Conservation (phyloP, 805 yeast genomes). For the Candida anglica region DNA sequence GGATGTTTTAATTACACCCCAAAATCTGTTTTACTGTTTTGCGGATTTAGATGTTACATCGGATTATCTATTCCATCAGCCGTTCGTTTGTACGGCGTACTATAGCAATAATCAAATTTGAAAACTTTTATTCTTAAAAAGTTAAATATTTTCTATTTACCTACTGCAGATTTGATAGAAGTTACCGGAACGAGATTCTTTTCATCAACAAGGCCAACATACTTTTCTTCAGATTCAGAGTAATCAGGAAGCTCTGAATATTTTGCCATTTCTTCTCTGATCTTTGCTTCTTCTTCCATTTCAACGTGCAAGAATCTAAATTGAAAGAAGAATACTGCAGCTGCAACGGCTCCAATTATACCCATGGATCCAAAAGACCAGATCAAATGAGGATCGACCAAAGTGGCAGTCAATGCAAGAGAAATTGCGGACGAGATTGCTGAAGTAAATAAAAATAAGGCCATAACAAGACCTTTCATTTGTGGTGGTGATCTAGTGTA, state of each 20-base stretch:
- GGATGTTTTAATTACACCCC: too few species aligned
- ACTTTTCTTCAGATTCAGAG: neutral
- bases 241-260: slow-evolving; percentile 3
- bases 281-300: slow-evolving; percentile 33
- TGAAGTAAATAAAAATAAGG: slow-evolving; percentile 39
- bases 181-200: slow-evolving; percentile 22
- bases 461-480: slow-evolving; percentile 49
- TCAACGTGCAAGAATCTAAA: slow-evolving; percentile 37
- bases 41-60: too few species aligned
- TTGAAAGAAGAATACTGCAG: slow-evolving; percentile 25
- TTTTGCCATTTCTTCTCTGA: slow-evolving; percentile 17
- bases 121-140: too few species aligned
- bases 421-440: slow-evolving; percentile 48
- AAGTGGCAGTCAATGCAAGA: slow-evolving; percentile 37
- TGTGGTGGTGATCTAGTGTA: slow-evolving; percentile 48
- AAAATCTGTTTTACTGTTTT: too few species aligned
- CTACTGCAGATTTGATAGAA: slow-evolving; percentile 25
- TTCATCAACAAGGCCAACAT: slow-evolving; percentile 17
- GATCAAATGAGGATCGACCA: slow-evolving; percentile 37
- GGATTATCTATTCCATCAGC: too few species aligned
- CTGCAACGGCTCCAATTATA: slow-evolving; percentile 27
- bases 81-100: too few species aligned
- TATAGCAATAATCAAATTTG: too few species aligned
- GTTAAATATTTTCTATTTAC: slow-evolving; percentile 19
- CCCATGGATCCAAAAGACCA: slow-evolving; percentile 40